A percentile compares a stretch with the other conserved stretches of the same genome.
These are phyloP conservation scores for Zarea fungicola DNA, from an alignment of 2,329 filamentous ascomycete genomes.

Conservation along the genomic window DNA sequence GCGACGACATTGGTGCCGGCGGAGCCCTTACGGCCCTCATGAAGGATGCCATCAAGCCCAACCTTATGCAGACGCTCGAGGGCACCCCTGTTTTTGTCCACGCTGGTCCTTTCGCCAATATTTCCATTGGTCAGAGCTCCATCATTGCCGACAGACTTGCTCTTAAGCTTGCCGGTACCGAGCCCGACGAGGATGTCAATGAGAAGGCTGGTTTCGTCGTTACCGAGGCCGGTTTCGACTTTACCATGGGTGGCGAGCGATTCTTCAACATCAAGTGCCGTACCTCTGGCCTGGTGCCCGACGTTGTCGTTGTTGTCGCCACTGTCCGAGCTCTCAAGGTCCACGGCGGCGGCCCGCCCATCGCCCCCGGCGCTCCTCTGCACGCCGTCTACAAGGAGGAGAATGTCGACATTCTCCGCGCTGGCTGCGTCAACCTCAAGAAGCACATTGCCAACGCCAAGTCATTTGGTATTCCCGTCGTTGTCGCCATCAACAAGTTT, in stretches of 20 bases:
- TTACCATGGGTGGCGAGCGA: slow-evolving; percentile 98
- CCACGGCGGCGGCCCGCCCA: slow-evolving; percentile 92
- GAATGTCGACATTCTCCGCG: slow-evolving; percentile 84
- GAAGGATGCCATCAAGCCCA: slow-evolving; percentile 98
- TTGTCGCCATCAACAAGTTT: slow-evolving; percentile 97
- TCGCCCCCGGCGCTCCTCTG: slow-evolving; percentile 80
- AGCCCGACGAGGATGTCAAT: slow-evolving; percentile 79
- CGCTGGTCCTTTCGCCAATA: slow-evolving; percentile 96
- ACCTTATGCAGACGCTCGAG: slow-evolving; percentile 96
- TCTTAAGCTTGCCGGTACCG: slow-evolving; percentile 90
- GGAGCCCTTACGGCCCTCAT: slow-evolving; percentile 91
- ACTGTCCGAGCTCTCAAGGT: slow-evolving; percentile 96
- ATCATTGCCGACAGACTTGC: slow-evolving; percentile 93
- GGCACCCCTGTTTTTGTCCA: slow-evolving; percentile 97
- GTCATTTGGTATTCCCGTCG: slow-evolving; percentile 84
- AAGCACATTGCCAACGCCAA: slow-evolving; percentile 93
- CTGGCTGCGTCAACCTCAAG: slow-evolving; percentile 87
- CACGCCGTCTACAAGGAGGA: slow-evolving; percentile 85
- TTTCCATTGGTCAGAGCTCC: slow-evolving; percentile 94
- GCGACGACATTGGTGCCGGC: slow-evolving; percentile 88
- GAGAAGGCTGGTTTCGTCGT: slow-evolving; percentile 88
- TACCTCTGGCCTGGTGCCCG: slow-evolving; percentile 84
- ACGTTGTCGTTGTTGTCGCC: slow-evolving; percentile 91
- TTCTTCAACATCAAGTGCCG: slow-evolving; percentile 99
- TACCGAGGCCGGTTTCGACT: slow-evolving; percentile 97